Evolutionary conservation across 495 filamentous ascomycete genomes (phyloP).

Genomic region (Tuber microsphaerosporum): DNA sequence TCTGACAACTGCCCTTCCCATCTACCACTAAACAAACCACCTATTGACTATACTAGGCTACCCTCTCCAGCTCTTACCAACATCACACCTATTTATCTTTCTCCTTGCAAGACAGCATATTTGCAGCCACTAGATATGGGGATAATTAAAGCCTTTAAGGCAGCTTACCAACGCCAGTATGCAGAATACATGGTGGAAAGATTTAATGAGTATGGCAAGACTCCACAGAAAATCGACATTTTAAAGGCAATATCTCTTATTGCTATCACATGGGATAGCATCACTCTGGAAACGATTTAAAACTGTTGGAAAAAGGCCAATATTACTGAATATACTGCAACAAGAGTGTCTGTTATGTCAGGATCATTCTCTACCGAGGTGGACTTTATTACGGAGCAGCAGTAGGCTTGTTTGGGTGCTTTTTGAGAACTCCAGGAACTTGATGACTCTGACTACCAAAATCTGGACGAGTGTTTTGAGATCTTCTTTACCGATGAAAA

Average conservation of each 20-base stretch:
- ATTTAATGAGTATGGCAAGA: conserved; percentile 3
- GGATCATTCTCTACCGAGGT: too few species aligned
- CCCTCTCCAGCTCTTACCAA: conserved; percentile 29
- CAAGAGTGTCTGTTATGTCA: too few species aligned
- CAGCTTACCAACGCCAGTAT: conserved; percentile 27
- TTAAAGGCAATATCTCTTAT: conserved; percentile 29
- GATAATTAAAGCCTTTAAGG: conserved; percentile 25
- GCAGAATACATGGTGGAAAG: conserved; percentile 23
- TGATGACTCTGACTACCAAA: too few species aligned
- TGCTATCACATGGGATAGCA: conserved; percentile 15
- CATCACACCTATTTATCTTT: conserved; percentile 31
- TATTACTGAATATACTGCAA: too few species aligned
- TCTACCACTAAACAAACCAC: conserved; percentile 21
- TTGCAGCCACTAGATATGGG: conserved; percentile 26
- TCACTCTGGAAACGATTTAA: neutral
- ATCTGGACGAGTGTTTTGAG: too few species aligned
- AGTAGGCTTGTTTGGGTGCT: too few species aligned
- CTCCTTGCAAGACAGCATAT: conserved; percentile 26
- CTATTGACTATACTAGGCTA: conserved; percentile 27
- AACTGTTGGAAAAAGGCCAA: neutral
- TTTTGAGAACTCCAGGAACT: too few species aligned
- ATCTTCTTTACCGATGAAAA: too few species aligned
- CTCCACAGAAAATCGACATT: conserved; percentile 22
- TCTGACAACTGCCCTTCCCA: conserved; percentile 35
- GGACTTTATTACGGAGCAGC: too few species aligned